Base-by-base conservation (phyloP, 192 early-diverging fungal genomes). In the Spinellus fusiger region DNA sequence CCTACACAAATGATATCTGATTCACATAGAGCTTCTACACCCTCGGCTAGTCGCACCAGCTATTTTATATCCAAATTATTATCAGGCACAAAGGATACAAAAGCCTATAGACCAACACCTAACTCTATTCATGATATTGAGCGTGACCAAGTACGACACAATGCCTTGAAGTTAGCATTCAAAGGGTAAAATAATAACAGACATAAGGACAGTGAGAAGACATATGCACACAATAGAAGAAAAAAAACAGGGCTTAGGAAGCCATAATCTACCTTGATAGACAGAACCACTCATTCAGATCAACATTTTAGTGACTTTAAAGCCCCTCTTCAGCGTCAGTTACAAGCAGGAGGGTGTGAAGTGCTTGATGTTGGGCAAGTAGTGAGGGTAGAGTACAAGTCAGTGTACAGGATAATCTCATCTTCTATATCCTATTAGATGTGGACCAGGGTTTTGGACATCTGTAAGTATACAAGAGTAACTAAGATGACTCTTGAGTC, bases 351-450 rank as follows among this genome's bases (percentile, higher is more conserved):
- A 33, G 62, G 62, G 12, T 22, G 46, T 35, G 62, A 64, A 64
- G 62, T 64, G 13, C 56, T 64, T n/a, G 62, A 64, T 55, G 56
- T 64, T 28, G 62, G 62, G 62, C 56, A 64, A 49, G 20, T 5
- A 12, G 5, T 26, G 13, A 26, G 5, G 25, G 5, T 9, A 58
- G 38, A 7, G 20, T 2, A 13, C 8, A 38, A 37, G 44, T 27
- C n/a, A n/a, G n/a, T n/a, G n/a, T n/a, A n/a, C n/a, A n/a, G n/a
- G n/a, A n/a, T n/a, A n/a, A n/a, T n/a, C n/a, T n/a, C 18, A 47
- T 47, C 8, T 8, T 4, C 7, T 26, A 34, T 40, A 38, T 54
- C 7, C 34, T 55, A 16, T 26, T 56, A 64, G 62, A 20, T 64
- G 62, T 49, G 62, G 62, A 12, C 28, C 62, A 48, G 62, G 62